These are phyloP conservation scores for Entoloma clypeatum DNA, from an alignment of 1,284 basidiomycete species.

Conservation along the genomic window DNA sequence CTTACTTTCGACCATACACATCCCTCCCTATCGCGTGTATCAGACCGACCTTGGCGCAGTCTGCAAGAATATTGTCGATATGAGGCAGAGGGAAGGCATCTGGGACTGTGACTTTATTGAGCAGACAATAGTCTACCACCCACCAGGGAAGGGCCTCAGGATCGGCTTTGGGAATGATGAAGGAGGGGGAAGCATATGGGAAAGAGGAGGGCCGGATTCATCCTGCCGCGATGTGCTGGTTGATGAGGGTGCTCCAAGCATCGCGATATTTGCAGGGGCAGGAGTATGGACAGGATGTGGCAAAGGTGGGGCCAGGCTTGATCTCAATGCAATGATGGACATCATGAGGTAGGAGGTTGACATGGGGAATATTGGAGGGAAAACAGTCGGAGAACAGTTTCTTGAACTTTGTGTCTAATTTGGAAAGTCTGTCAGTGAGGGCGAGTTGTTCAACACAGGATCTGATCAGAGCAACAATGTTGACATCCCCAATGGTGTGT, in stretches of 20 bases:
- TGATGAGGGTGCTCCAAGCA: slow-evolving; percentile 27
- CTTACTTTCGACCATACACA: too few species aligned
- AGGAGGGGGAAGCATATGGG: slow-evolving; percentile 29
- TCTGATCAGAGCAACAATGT: neutral
- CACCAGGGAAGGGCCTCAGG: slow-evolving; percentile 30
- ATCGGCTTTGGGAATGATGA: slow-evolving; percentile 38
- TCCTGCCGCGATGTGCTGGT: slow-evolving; percentile 28
- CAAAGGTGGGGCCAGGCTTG: neutral
- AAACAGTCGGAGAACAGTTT: too few species aligned
- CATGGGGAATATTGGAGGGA: slow-evolving; percentile 2
- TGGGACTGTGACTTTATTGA: slow-evolving; percentile 34
- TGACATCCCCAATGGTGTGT: neutral
- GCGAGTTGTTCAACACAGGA: neutral
- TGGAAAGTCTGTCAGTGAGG: neutral
- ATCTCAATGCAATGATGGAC: slow-evolving; percentile 1
- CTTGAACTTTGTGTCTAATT: neutral
- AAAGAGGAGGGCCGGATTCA: slow-evolving; percentile 29
- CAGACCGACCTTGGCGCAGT: slow-evolving; percentile 28
- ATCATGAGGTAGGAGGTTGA: slow-evolving; percentile 10
- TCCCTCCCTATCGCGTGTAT: too few species aligned
- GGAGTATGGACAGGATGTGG: slow-evolving; percentile 11
- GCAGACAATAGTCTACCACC: slow-evolving; percentile 37
- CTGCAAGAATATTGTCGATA: slow-evolving; percentile 32
- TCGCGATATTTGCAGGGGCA: slow-evolving; percentile 25
- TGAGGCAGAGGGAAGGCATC: slow-evolving; percentile 35